A percentile compares a stretch with the other conserved stretches of the same genome.
phyloP scores from a whole-genome alignment of 129 eudicot species.

The Kitagawia praeruptora region DNA sequence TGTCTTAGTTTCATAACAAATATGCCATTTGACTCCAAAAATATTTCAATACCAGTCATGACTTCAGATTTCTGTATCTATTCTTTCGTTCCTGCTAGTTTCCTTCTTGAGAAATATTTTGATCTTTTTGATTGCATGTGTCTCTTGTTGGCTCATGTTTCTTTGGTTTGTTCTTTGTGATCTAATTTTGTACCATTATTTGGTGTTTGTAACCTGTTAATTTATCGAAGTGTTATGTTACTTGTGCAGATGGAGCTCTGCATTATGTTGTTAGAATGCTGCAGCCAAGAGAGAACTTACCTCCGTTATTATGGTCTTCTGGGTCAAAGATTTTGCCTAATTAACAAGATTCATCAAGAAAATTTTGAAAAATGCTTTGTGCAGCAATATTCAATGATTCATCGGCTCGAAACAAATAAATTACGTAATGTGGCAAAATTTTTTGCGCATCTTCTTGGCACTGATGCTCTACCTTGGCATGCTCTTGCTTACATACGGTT shows the following conservation, averaged over 20 bases:
- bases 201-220: not conserved
- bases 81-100: not conserved
- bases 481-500: slow-evolving; percentile 70
- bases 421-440: slow-evolving; percentile 87
- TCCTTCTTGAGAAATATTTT: not conserved
- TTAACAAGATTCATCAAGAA: slow-evolving; percentile 81
- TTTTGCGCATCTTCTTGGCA: slow-evolving; percentile 93
- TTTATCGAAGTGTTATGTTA: not conserved
- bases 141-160: not conserved
- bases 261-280: slow-evolving; percentile 86
- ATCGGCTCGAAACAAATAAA: slow-evolving; percentile 87
- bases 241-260: slow-evolving; percentile 79
- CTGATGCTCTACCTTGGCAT: slow-evolving; percentile 91
- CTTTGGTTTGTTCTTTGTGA: not conserved
- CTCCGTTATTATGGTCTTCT: slow-evolving; percentile 87
- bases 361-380: slow-evolving; percentile 84
- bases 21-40: not conserved
- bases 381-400: slow-evolving; percentile 93
- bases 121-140: not conserved
- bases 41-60: not conserved
- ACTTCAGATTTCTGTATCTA: not conserved
- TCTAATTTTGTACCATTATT: not conserved
- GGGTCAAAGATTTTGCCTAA: slow-evolving; percentile 96
- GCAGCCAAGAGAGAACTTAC: slow-evolving; percentile 95
- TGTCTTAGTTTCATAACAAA: not conserved